Conservation (phyloP, 2,329 filamentous ascomycete genomes). For the Fusarium odoratissimum region DNA sequence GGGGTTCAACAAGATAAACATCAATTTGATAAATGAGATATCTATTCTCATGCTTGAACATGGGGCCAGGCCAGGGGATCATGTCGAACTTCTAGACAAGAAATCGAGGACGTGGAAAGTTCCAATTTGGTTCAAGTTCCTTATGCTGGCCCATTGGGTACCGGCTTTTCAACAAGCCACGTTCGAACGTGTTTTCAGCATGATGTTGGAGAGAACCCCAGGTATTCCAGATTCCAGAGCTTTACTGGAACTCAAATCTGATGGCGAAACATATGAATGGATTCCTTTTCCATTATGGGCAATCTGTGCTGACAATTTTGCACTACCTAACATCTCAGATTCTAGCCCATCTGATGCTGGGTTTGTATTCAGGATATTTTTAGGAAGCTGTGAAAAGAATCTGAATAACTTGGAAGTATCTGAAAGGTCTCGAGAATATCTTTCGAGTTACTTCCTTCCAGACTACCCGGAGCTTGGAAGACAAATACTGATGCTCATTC, state of each 20-base stretch:
- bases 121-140: conserved; percentile 5
- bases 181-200: neutral
- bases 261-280: neutral
- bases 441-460: neutral
- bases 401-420: neutral
- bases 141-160: neutral
- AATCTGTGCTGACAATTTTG: neutral
- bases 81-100: neutral
- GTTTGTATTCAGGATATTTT: conserved; percentile 2
- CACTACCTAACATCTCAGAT: neutral
- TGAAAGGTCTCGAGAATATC: neutral
- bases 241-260: neutral
- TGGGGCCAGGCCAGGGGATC: neutral
- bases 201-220: neutral
- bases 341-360: neutral
- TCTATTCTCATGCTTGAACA: neutral
- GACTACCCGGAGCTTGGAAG: neutral
- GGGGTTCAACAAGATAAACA: no score
- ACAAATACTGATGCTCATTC: neutral
- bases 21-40: neutral
- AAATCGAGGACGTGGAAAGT: neutral
- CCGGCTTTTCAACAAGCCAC: neutral
- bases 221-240: neutral
- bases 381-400: neutral
- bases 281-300: neutral